These are phyloP conservation scores for Stropharia rugosoannulata DNA, from an alignment of 768 basidiomycete genomes.

Conservation along the genomic window DNA sequence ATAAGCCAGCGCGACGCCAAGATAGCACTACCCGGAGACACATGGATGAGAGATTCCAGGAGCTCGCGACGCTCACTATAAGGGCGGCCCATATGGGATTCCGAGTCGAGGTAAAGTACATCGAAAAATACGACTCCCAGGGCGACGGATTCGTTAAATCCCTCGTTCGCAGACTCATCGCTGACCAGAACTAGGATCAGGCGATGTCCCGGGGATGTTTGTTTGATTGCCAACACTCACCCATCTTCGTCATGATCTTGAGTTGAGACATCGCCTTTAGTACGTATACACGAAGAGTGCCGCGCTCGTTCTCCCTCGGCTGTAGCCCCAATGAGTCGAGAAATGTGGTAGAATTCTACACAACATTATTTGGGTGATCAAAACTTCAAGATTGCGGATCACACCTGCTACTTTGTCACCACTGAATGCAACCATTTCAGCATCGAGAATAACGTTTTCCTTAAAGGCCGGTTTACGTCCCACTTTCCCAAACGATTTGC, in stretches of 20 bases:
- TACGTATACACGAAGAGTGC: background rate
- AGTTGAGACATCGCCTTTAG: too few relatives aligned
- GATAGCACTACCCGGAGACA: conserved; percentile 60
- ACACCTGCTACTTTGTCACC: conserved; percentile 71
- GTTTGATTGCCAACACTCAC: conserved; percentile 1
- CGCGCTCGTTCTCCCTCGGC: conserved; percentile 49
- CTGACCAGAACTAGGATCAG: conserved; percentile 1
- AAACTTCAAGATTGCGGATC: conserved; percentile 15
- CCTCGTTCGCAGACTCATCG: conserved; percentile 28
- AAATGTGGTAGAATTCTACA: conserved; percentile 77
- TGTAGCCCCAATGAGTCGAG: conserved; percentile 54
- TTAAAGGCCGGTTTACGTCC: conserved; percentile 21
- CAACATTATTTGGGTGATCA: background rate
- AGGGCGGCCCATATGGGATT: conserved; percentile 49
- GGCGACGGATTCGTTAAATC: conserved; percentile 42
- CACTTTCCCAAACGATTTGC: background rate
- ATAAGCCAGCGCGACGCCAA: conserved; percentile 59
- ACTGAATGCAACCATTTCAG: conserved; percentile 88
- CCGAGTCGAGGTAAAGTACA: conserved; percentile 66
- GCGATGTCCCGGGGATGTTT: background rate
- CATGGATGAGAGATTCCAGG: conserved; percentile 56
- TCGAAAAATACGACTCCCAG: conserved; percentile 90
- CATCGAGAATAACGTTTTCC: conserved; percentile 61
- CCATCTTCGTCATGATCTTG: conserved; percentile 11
- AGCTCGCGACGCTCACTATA: conserved; percentile 61